phyloP scores from a whole-genome alignment of 192 early-diverging fungal genomes.

The Backusella tarrabulga region DNA sequence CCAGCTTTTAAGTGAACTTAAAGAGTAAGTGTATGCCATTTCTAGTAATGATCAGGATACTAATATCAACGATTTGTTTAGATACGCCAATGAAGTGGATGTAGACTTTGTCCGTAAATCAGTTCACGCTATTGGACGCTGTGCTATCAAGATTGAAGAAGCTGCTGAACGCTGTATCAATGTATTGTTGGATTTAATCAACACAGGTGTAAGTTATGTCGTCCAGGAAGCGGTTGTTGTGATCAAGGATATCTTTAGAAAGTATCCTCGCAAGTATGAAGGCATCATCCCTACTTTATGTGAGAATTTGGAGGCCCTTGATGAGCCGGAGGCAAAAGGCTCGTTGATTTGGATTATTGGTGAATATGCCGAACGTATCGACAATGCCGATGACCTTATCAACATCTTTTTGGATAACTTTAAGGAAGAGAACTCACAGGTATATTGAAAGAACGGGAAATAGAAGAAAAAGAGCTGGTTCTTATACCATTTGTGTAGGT shows the following conservation, averaged over 20 bases:
- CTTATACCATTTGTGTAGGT: conserved; percentile 47
- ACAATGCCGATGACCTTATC: conserved; percentile 80
- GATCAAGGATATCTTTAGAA: conserved; percentile 94
- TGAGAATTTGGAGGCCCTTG: conserved; percentile 84
- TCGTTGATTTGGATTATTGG: conserved; percentile 96
- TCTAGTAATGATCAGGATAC: not conserved
- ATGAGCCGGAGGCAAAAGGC: conserved; percentile 90
- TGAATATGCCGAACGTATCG: conserved; percentile 90
- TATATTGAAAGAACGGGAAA: conserved; percentile 22
- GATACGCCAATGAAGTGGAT: conserved; percentile 95
- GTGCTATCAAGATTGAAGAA: conserved; percentile 88
- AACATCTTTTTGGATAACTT: conserved; percentile 81
- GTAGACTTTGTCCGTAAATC: conserved; percentile 93
- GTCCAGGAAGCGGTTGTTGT: conserved; percentile 92
- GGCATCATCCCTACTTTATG: conserved; percentile 85
- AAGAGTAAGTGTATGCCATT: conserved; percentile 65
- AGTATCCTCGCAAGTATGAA: conserved; percentile 88
- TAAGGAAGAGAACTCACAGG: conserved; percentile 77
- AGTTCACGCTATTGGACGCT: conserved; percentile 87
- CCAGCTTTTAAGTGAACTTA: conserved; percentile 89
- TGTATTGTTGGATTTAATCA: conserved; percentile 88
- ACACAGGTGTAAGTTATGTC: conserved; percentile 85
- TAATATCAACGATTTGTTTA: conserved; percentile 18
- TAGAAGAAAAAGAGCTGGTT: not conserved
- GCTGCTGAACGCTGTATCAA: conserved; percentile 85